Evolutionary conservation across 345 rosid genomes (phyloP), one percentile per base, ranked within the genome.

Genomic region (Corchorus capsularis): DNA sequence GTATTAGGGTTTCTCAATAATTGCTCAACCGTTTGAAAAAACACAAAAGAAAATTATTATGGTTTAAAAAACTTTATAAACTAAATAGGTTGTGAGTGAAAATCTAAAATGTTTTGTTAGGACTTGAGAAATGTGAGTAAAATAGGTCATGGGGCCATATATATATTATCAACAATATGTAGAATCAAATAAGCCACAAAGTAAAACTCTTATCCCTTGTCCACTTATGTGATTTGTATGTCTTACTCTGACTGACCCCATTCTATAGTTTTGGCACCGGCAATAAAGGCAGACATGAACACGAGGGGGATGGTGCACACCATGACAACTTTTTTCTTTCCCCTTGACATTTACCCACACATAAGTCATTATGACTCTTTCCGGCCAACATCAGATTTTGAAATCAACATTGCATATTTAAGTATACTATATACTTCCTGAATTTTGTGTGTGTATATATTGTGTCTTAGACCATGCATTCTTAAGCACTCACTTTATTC

Each of bases 121-220:
- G 43, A 39, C 5, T 39, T 39, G 43, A 39, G 43, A 39, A 39
- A 39, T n/a, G 2, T 19, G 6, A 57, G 47, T 45, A 45, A 45
- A 45, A 45, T 1, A 45, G 47, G 47, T 45, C 47, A 7, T 5
- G 34, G 32, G 20, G 12, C 12, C 63, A 59, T 8, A 16, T 59
- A 7, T 20, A 59, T n/a, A 19, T 32, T n/a, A n/a, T 20, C 27
- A 8, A 66, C 52, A 43, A 43, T 16, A 3, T 52, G 20, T 49
- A 45, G 54, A 50, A 57, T 47, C 76, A 71, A 73, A 63, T 69
- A 64, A 79, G 71, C 73, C 80, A 73, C 73, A 20, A 73, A 76
- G 47, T 34, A 56, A 79, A 67, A 27, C 76, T 37, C 60, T 67
- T 61, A 34, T 66, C 35, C 43, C 0, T 27, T 27, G 52, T 46